Evolutionary conservation across 2,329 filamentous ascomycete genomes (phyloP).

Genomic region (Fusarium odoratissimum): DNA sequence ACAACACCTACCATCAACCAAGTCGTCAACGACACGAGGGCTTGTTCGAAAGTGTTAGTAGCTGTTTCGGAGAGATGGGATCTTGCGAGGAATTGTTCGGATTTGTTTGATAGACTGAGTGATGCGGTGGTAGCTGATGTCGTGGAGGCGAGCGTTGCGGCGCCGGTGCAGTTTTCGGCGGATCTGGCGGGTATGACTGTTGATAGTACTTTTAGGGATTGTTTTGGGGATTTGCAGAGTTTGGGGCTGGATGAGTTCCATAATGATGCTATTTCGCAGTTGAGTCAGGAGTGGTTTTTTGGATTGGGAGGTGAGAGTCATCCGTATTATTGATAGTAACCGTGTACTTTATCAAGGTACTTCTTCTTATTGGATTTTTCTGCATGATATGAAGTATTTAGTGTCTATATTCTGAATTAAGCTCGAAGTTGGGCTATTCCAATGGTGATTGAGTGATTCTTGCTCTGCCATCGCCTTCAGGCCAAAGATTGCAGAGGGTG

Average conservation of each 20-base stretch:
- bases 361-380: too few species aligned
- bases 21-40: conserved; percentile 56
- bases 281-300: conserved; percentile 40
- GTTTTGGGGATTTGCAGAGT: conserved; percentile 48
- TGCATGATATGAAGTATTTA: too few species aligned
- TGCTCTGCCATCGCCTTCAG: too few species aligned
- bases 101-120: conserved; percentile 57
- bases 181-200: conserved; percentile 47
- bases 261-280: conserved; percentile 44
- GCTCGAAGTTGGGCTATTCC: too few species aligned
- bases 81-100: conserved; percentile 53
- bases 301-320: conserved; percentile 28
- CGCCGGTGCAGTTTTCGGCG: conserved; percentile 12
- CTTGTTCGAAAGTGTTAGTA: conserved; percentile 58
- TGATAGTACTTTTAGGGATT: conserved; percentile 54
- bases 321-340: conserved; percentile 20
- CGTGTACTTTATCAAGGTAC: too few species aligned
- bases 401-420: too few species aligned
- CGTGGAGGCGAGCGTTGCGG: conserved; percentile 41
- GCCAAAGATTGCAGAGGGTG: too few species aligned
- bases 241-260: conserved; percentile 40
- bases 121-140: conserved; percentile 56
- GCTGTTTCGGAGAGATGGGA: conserved; percentile 58
- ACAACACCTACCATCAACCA: conserved; percentile 54
- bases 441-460: too few species aligned